Conservation (phyloP, 2,329 filamentous ascomycete species). For the Dactylellina parvicollis region DNA sequence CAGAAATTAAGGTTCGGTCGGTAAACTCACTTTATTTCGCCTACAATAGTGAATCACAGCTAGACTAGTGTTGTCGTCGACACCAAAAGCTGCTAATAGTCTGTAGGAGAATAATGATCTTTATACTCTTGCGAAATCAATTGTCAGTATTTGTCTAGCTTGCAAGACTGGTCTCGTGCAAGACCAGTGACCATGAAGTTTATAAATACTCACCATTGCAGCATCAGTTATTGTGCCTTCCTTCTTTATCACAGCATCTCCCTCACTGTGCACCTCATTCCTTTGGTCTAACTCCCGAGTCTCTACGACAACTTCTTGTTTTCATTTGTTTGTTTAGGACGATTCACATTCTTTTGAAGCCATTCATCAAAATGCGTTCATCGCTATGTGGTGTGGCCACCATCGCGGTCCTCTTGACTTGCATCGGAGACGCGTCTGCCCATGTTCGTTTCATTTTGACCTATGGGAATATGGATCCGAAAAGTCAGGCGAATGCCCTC, state of each 20-base stretch:
- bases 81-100: too few relatives aligned
- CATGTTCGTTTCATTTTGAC: conserved; percentile 8
- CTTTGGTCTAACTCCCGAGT: background rate
- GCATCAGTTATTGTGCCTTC: too few relatives aligned
- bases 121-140: too few relatives aligned
- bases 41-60: too few relatives aligned
- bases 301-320: background rate
- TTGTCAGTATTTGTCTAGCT: too few relatives aligned
- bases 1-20: too few relatives aligned
- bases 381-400: background rate
- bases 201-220: too few relatives aligned
- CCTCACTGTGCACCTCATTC: background rate
- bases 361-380: conserved; percentile 7
- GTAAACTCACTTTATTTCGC: too few relatives aligned
- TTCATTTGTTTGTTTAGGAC: background rate
- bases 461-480: conserved; percentile 1
- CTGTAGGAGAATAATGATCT: too few relatives aligned
- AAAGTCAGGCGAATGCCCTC: background rate
- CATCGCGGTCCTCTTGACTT: conserved; percentile 6
- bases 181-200: too few relatives aligned
- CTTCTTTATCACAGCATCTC: background rate
- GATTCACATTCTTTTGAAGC: background rate
- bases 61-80: too few relatives aligned
- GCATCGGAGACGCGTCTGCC: conserved; percentile 11
- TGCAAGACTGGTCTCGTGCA: too few relatives aligned